These are phyloP conservation scores for Parsonsia alboflavescens DNA, from an alignment of 257 asterid genomes.

Conservation along the genomic window DNA sequence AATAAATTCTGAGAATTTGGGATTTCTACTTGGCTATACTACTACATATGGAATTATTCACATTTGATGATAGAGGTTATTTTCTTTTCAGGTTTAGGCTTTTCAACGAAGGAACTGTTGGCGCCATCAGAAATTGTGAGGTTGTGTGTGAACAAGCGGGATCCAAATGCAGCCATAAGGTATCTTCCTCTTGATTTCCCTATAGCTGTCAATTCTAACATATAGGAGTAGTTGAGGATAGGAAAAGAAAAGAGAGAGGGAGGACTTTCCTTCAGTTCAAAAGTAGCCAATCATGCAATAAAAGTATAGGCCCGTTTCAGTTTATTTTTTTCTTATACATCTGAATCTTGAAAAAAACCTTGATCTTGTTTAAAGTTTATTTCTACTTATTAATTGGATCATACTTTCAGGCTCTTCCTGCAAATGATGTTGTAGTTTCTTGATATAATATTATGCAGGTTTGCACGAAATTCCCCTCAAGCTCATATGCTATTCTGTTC, in stretches of 20 bases:
- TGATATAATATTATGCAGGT: slow-evolving; percentile 42
- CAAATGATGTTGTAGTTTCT: not conserved
- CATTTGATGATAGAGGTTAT: not conserved
- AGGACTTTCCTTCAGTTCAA: not conserved
- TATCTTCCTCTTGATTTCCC: too few species aligned
- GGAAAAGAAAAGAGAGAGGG: not conserved
- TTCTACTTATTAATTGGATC: not conserved
- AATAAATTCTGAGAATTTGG: not conserved
- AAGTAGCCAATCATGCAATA: not conserved
- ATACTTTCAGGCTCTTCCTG: not conserved
- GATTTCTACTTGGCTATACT: not conserved
- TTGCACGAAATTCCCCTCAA: slow-evolving; percentile 51
- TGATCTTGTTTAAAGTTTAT: not conserved
- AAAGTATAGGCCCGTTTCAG: not conserved
- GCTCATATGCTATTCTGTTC: slow-evolving; percentile 54
- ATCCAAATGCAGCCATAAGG: slow-evolving; percentile 74
- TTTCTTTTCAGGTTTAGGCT: slow-evolving; percentile 49
- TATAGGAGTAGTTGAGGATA: not conserved
- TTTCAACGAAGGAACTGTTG: slow-evolving; percentile 47
- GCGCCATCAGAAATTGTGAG: slow-evolving; percentile 55
- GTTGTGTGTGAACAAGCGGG: slow-evolving; percentile 55
- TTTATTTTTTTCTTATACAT: not conserved
- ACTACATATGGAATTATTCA: not conserved
- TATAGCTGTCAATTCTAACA: not conserved
- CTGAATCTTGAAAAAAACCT: not conserved